A percentile compares a stretch with the other conserved stretches of the same genome.
Evolutionary conservation across 768 basidiomycete genomes (phyloP).

Genomic region (Lepiota brunneoincarnata): DNA sequence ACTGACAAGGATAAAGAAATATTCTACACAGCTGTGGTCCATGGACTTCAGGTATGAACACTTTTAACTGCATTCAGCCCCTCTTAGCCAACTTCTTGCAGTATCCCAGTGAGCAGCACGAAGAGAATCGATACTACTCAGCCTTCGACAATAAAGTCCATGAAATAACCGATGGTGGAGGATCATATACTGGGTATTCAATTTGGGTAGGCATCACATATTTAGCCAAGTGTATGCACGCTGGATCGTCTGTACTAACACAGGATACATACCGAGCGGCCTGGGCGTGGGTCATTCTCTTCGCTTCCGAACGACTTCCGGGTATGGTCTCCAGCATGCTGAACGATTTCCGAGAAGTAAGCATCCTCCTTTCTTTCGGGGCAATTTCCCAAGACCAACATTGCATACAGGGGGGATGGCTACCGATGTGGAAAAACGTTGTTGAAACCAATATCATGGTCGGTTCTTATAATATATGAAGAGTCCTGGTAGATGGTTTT

Average conservation of each 20-base stretch:
- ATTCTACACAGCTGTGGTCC: slow-evolving; percentile 63
- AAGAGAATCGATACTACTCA: slow-evolving; percentile 68
- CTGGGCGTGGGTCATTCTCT: slow-evolving; percentile 75
- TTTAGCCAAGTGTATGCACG: neutral
- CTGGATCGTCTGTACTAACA: neutral
- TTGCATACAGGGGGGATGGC: slow-evolving; percentile 60
- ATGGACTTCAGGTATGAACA: slow-evolving; percentile 49
- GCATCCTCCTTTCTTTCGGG: neutral
- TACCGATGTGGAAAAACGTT: slow-evolving; percentile 90
- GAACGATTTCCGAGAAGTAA: slow-evolving; percentile 66
- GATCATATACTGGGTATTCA: slow-evolving; percentile 76
- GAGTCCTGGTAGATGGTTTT: neutral
- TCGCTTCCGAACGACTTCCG: slow-evolving; percentile 72
- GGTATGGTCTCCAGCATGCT: slow-evolving; percentile 80
- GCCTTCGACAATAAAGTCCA: slow-evolving; percentile 70
- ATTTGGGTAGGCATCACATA: slow-evolving; percentile 54
- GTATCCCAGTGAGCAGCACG: slow-evolving; percentile 76
- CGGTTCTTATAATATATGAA: neutral
- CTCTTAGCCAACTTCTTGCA: slow-evolving; percentile 19
- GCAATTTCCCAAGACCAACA: neutral
- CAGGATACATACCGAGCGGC: slow-evolving; percentile 77
- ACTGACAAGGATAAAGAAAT: slow-evolving; percentile 25
- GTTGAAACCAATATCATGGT: slow-evolving; percentile 84
- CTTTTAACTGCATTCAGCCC: too few relatives aligned
- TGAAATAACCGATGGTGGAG: slow-evolving; percentile 34